phyloP scores from a whole-genome alignment of 495 filamentous ascomycete genomes.

The Podospora anserina region DNA sequence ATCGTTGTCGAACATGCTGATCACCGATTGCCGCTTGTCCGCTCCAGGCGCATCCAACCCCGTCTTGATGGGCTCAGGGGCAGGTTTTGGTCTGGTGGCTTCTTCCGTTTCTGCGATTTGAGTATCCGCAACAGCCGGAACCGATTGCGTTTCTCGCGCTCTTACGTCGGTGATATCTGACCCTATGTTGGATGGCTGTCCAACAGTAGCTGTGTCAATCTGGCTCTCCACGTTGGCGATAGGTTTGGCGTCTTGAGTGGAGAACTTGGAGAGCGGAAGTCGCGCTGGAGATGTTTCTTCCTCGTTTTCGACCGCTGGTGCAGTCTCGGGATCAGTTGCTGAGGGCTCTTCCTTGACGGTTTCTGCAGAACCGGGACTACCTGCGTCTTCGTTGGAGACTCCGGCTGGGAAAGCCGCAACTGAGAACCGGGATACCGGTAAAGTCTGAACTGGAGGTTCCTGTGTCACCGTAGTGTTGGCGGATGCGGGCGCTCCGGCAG shows the following conservation, averaged over 20 bases:
- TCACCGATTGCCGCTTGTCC: conserved; percentile 57
- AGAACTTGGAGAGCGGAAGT: conserved; percentile 51
- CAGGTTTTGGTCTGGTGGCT: conserved; percentile 37
- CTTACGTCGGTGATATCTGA: conserved; percentile 19
- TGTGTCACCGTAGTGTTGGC: background rate
- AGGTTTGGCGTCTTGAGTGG: conserved; percentile 19
- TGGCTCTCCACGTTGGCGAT: conserved; percentile 2
- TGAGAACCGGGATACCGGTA: conserved; percentile 7
- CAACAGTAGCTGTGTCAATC: background rate
- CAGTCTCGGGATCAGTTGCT: background rate
- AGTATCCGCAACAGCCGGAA: background rate
- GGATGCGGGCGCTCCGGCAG: background rate
- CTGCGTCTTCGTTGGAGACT: background rate
- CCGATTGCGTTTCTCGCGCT: conserved; percentile 8
- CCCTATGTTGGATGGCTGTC: background rate
- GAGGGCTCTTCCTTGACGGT: background rate
- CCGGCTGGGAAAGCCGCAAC: conserved; percentile 4
- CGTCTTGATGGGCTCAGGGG: conserved; percentile 54
- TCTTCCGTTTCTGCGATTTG: conserved; percentile 4
- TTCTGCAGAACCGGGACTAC: background rate
- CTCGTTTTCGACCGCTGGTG: background rate
- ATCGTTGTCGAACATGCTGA: conserved; percentile 74
- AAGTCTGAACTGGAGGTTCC: background rate
- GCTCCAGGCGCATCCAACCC: conserved; percentile 36
- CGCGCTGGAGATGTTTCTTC: conserved; percentile 24